Evolutionary conservation across 768 basidiomycete genomes (phyloP).

Genomic region (Phaffia australis): DNA sequence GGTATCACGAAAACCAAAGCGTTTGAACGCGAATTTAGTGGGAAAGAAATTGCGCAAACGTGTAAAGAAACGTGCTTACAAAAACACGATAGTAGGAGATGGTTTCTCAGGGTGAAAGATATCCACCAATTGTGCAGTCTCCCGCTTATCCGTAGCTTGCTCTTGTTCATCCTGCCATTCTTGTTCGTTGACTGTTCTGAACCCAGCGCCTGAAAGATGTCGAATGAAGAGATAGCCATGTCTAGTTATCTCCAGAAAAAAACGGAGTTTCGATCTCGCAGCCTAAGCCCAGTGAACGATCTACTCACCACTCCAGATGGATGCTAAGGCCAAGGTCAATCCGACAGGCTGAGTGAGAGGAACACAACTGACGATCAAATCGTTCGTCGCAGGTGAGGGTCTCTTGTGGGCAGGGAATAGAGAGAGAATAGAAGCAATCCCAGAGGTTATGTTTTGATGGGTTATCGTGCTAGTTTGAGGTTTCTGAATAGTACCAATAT

Average conservation of each 20-base stretch:
- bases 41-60: neutral
- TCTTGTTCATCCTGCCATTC: neutral
- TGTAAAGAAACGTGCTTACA: constrained; percentile 30
- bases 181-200: constrained; percentile 30
- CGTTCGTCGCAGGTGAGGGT: constrained; percentile 51
- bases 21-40: constrained; percentile 4
- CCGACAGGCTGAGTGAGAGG: constrained; percentile 67
- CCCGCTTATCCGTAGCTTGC: constrained; percentile 24
- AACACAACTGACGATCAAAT: constrained; percentile 67
- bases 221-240: neutral
- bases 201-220: constrained; percentile 29
- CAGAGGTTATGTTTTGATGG: constrained; percentile 63
- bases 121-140: constrained; percentile 27
- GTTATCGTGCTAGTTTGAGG: constrained; percentile 6
- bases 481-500: neutral
- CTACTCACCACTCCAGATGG: constrained; percentile 41
- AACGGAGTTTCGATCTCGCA: constrained; percentile 43
- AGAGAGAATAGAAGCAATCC: constrained; percentile 65
- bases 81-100: constrained; percentile 63
- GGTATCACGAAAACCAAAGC: neutral
- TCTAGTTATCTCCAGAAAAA: constrained; percentile 37
- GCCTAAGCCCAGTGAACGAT: constrained; percentile 53
- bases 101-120: constrained; percentile 23
- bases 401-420: constrained; percentile 60
- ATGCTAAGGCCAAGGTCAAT: constrained; percentile 67